phyloP scores from a whole-genome alignment of 1,139 yeast species.

The Hyphopichia buzzinii region DNA sequence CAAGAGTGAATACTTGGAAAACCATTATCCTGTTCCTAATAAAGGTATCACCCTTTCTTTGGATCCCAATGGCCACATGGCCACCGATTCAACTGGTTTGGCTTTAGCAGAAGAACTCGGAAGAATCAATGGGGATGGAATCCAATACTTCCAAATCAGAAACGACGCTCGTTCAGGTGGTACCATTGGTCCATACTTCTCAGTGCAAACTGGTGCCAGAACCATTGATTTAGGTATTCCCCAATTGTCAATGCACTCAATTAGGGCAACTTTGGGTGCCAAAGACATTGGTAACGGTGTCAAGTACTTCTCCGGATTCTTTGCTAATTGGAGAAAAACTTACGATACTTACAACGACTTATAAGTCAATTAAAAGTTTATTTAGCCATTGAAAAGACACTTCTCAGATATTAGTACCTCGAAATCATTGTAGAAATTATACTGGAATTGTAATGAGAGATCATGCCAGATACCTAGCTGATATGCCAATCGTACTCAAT shows the following conservation, averaged over 20 bases:
- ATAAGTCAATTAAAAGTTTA: slow-evolving; percentile 6
- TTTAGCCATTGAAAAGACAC: too few species aligned
- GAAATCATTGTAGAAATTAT: too few species aligned
- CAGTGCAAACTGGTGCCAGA: slow-evolving; percentile 69
- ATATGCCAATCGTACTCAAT: too few species aligned
- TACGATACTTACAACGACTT: slow-evolving; percentile 24
- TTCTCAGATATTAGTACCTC: too few species aligned
- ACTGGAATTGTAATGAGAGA: too few species aligned
- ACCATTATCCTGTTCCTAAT: slow-evolving; percentile 78
- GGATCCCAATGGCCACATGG: slow-evolving; percentile 79
- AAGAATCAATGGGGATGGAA: slow-evolving; percentile 51
- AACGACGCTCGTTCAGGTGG: slow-evolving; percentile 77
- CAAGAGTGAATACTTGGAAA: slow-evolving; percentile 57
- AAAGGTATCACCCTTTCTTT: slow-evolving; percentile 67
- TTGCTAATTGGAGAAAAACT: slow-evolving; percentile 51
- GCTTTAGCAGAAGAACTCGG: slow-evolving; percentile 69
- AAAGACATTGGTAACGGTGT: slow-evolving; percentile 68
- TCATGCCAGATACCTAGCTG: too few species aligned
- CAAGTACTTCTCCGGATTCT: slow-evolving; percentile 63
- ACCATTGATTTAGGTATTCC: slow-evolving; percentile 78
- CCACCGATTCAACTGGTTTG: slow-evolving; percentile 71
- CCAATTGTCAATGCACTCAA: slow-evolving; percentile 79
- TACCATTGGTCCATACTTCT: slow-evolving; percentile 72
- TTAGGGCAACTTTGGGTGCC: slow-evolving; percentile 71
- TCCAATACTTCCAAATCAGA: slow-evolving; percentile 71